Evolutionary conservation across 192 early-diverging fungal species (phyloP), one percentile per base, ranked within the genome.

Genomic region (Kickxella alabastrina): DNA sequence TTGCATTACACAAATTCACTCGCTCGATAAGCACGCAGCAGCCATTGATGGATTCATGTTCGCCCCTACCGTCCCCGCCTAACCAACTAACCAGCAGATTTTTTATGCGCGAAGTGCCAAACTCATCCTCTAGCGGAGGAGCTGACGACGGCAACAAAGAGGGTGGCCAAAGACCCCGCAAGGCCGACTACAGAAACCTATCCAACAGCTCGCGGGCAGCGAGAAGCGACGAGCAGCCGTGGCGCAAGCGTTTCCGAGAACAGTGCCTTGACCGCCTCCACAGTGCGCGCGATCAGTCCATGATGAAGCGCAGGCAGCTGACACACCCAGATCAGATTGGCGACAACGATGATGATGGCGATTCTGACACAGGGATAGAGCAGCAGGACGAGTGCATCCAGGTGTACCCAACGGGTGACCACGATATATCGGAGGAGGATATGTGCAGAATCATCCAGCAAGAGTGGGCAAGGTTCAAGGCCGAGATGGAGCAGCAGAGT

Each of bases 51-150:
- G 35, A 62, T 21, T 21, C 66, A 15, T 32, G 35, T 36, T 37
- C 58, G 6, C 21, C 59, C 3, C 62, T 70, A 50, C 62, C 67
- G 9, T 70, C 67, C n/a, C 67, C 67, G 17, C 67, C 67, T n/a
- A 59, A 60, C 34, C 39, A 49, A 14, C 28, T 51, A 10, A 48
- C 49, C 21, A 63, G 52, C 14, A 37, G 19, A 6, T 52, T 49
- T 37, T n/a, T 36, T 3, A 47, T 62, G 34, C 49, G 59, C 26
- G 49, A 63, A 28, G 34, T 63, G 14, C 54, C 67, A 18, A 47
- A 56, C 25, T 72, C 68, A n/a, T n/a, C n/a, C n/a, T n/a, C n/a
- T n/a, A n/a, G n/a, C 10, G 68, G 68, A 17, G 68, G 68, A 22
- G 25, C 54, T 17, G 22, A 50, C 13, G 31, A 44, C 21, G 17